Base-by-base conservation (phyloP, 169 alveolate genomes). In the Plasmodium reichenowi region DNA sequence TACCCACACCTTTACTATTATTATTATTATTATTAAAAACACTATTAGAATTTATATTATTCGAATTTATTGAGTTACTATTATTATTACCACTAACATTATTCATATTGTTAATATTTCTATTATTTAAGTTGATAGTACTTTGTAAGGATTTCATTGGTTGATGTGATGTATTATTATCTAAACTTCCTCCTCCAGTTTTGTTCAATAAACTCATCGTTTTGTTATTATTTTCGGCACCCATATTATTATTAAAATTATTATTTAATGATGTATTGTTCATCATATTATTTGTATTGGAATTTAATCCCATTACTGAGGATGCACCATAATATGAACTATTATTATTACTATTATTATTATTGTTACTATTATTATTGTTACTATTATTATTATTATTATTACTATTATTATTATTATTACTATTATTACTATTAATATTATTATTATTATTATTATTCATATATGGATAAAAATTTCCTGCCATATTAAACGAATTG, bases 391-490 rank as follows among this genome's bases (percentile, higher is more conserved):
- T 29, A 73, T 38, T 58, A 2, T 73, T 58, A 2, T 48, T 20
- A 13, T 20, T 26, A 32, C 7, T 52, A n/a, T 4, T 17, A 26
- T 26, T 22, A 29, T 59, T 73, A 50, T 8, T 29, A 71, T 24
- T 71, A 48, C 8, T 50, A 3, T 20, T 3, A 6, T 29, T 2
- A 13, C 54, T 22, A 56, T 75, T 75, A 13, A 32, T 59, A 12
- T 66, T 15, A 48, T 80, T 67, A 66, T 38, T 58, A 76, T 47
- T 32, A 5, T 38, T 38, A 32, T 32, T 80, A 20, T 80, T 80
- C 52, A 67, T 38, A 29, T 80, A 80, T 12, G 85, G 85, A 68
- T 80, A 80, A n/a, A 52, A 80, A 72, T 80, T 80, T 20, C 90
- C 90, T 32, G 26, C 85, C 80, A 80, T 56, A 48, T 68, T 80